A percentile compares a stretch with the other conserved stretches of the same genome.
Evolutionary conservation across 2,329 filamentous ascomycete genomes (phyloP).

Genomic region (Botrytis sinoallii): DNA sequence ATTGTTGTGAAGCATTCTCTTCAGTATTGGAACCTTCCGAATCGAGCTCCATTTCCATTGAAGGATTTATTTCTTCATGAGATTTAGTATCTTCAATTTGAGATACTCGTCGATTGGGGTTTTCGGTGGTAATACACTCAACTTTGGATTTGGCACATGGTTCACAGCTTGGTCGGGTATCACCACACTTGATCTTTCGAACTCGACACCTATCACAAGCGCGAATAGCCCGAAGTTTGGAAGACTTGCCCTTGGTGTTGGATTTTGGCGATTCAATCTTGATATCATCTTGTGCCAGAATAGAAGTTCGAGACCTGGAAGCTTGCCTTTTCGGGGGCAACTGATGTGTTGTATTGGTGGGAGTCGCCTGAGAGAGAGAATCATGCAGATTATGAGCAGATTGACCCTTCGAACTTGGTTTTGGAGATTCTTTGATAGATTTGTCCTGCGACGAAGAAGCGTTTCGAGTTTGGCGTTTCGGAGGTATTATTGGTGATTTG

Average conservation of each 20-base stretch:
- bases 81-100: background rate
- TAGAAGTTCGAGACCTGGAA: background rate
- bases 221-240: background rate
- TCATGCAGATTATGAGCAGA: background rate
- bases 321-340: background rate
- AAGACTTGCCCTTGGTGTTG: background rate
- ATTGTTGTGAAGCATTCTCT: conserved; percentile 17
- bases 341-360: background rate
- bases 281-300: background rate
- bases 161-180: background rate
- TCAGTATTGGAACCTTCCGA: conserved; percentile 7
- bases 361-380: background rate
- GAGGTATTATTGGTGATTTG: background rate
- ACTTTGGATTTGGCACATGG: background rate
- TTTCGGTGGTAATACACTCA: conserved; percentile 1
- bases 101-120: background rate
- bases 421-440: background rate
- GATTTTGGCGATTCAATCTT: background rate
- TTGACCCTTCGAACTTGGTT: background rate
- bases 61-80: background rate
- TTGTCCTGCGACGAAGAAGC: background rate
- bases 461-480: background rate
- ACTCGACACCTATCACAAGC: conserved; percentile 7
- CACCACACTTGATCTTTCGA: conserved; percentile 4
- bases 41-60: conserved; percentile 4